Percentiles rank a stretch among this genome's conserved stretches.
These are phyloP conservation scores for Sugiyamaella smithiae DNA, from an alignment of 805 yeast genomes.

Conservation along the genomic window DNA sequence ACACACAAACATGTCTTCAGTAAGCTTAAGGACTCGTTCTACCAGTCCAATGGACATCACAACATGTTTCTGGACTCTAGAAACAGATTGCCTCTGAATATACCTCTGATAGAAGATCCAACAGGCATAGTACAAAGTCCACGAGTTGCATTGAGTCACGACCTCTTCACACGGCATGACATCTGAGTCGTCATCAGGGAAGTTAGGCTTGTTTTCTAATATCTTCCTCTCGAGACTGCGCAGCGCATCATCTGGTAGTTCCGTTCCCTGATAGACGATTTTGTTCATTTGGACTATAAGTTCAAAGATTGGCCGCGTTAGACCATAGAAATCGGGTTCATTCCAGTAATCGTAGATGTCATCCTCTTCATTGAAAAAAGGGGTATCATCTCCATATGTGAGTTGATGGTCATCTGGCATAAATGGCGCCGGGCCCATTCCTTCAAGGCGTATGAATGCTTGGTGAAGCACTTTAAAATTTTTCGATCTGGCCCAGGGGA, in stretches of 20 bases:
- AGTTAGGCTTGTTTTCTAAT: neutral
- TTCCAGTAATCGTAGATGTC: conserved; percentile 4
- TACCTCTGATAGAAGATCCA: neutral
- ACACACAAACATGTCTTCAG: neutral
- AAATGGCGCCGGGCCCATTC: conserved; percentile 3
- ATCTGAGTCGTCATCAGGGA: neutral
- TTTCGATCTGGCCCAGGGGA: neutral
- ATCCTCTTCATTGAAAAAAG: neutral
- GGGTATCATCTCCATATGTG: neutral
- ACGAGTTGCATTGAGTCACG: neutral
- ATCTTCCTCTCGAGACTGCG: neutral
- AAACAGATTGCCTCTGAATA: neutral
- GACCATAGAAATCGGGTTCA: conserved; percentile 1
- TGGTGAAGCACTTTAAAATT: neutral
- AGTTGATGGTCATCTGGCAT: neutral
- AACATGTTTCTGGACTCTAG: neutral
- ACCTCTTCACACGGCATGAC: neutral
- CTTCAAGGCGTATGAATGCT: conserved; percentile 3
- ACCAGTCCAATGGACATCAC: neutral
- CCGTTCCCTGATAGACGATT: neutral
- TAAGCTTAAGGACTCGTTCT: neutral
- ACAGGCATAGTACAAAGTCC: neutral
- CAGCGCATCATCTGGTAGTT: neutral
- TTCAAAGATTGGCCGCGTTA: conserved; percentile 2
- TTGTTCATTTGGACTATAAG: neutral